Percentiles rank a stretch among this genome's conserved stretches.
phyloP scores from a whole-genome alignment of 2,329 filamentous ascomycete species.

The Chrysoporthe deuterocubensis region DNA sequence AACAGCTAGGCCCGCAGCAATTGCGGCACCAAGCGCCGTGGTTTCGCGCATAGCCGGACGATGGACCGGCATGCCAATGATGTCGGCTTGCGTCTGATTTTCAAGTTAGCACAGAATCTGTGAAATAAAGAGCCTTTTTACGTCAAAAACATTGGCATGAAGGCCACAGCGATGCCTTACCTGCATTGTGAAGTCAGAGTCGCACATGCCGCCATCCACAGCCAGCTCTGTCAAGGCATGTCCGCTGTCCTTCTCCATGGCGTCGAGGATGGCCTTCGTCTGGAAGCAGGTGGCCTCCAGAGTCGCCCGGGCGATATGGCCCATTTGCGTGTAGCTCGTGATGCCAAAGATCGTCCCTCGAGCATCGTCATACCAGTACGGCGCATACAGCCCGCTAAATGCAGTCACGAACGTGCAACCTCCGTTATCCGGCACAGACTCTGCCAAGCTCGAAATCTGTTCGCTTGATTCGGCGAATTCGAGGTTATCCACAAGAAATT shows the following conservation, averaged over 20 bases:
- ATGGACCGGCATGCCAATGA: constrained; percentile 78
- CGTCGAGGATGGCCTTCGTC: constrained; percentile 79
- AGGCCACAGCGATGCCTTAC: constrained; percentile 24
- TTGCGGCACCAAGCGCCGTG: constrained; percentile 79
- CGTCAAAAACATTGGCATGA: neutral
- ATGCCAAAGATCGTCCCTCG: constrained; percentile 80
- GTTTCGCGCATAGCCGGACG: constrained; percentile 83
- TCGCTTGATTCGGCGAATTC: constrained; percentile 56
- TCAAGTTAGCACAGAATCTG: constrained; percentile 38
- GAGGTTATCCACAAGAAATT: constrained; percentile 65
- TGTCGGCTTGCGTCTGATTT: constrained; percentile 72
- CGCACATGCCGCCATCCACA: constrained; percentile 85
- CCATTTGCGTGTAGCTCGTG: constrained; percentile 75
- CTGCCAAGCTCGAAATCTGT: constrained; percentile 50
- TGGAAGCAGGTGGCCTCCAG: constrained; percentile 83
- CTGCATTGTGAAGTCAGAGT: constrained; percentile 81
- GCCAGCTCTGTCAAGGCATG: constrained; percentile 72
- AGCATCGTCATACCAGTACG: constrained; percentile 85
- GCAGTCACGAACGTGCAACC: constrained; percentile 80
- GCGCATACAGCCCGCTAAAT: constrained; percentile 80
- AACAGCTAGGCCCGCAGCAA: constrained; percentile 79
- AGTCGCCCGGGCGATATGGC: constrained; percentile 79
- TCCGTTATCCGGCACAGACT: constrained; percentile 67
- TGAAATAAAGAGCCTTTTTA: neutral
- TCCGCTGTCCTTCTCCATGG: constrained; percentile 82